These are phyloP conservation scores for Samsoniella hepiali DNA, from an alignment of 2,329 filamentous ascomycete genomes.

Conservation along the genomic window DNA sequence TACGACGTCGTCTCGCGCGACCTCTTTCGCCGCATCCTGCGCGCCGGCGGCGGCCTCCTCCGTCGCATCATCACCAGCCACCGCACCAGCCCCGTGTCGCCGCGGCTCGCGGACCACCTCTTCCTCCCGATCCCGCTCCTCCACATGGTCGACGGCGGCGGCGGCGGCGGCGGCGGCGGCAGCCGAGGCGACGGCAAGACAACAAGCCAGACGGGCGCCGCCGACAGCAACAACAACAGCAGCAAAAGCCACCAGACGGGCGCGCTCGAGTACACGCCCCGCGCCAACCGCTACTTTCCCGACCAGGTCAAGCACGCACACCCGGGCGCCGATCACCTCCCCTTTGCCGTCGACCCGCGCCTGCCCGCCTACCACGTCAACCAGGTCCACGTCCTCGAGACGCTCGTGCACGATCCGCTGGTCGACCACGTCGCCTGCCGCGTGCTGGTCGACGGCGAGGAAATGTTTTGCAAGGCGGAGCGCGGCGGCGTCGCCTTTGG, in stretches of 20 bases:
- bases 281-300: not conserved
- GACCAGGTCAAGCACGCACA: not conserved
- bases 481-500: slow-evolving; percentile 17
- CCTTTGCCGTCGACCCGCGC: slow-evolving; percentile 1
- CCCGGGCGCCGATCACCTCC: slow-evolving; percentile 2
- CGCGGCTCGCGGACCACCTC: slow-evolving; percentile 3
- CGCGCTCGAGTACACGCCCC: not conserved
- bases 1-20: not conserved
- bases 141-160: not conserved
- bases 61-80: not conserved
- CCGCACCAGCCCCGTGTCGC: not conserved
- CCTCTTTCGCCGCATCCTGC: not conserved
- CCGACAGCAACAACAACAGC: too few relatives aligned
- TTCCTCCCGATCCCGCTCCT: slow-evolving; percentile 7
- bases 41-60: not conserved
- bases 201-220: too few relatives aligned
- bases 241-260: not conserved
- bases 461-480: slow-evolving; percentile 16
- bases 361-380: not conserved
- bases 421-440: slow-evolving; percentile 13
- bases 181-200: too few relatives aligned
- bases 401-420: slow-evolving; percentile 1
- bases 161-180: not conserved
- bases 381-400: slow-evolving; percentile 7
- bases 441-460: slow-evolving; percentile 11